These are phyloP conservation scores for Porcisia deanei DNA, from an alignment of 208 protist genomes.

Conservation along the genomic window DNA sequence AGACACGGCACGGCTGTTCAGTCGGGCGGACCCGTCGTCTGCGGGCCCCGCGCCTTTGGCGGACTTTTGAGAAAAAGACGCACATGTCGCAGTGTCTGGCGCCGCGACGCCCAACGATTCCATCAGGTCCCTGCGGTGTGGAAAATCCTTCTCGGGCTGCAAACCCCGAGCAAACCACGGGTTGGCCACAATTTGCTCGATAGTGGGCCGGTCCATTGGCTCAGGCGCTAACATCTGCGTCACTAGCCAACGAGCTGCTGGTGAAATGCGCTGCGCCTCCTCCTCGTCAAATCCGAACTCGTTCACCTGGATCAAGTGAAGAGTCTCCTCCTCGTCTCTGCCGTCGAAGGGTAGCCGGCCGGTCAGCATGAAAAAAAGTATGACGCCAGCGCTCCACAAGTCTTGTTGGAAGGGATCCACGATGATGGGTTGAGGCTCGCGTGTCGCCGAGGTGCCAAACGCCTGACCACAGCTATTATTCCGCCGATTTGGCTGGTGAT, in stretches of 20 bases:
- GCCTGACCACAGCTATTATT: background rate
- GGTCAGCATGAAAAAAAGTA: slow-evolving; percentile 95
- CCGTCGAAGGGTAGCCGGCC: slow-evolving; percentile 97
- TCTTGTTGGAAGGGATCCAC: slow-evolving; percentile 88
- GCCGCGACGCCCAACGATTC: slow-evolving; percentile 11
- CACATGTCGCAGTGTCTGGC: background rate
- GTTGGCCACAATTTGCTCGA: slow-evolving; percentile 85
- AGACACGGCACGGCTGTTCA: background rate
- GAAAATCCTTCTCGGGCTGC: slow-evolving; percentile 59
- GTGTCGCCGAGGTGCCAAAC: slow-evolving; percentile 1
- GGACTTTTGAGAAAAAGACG: slow-evolving; percentile 1
- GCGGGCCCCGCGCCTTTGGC: background rate
- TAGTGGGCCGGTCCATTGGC: slow-evolving; percentile 78
- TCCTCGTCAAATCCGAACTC: slow-evolving; percentile 68
- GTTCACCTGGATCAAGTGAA: slow-evolving; percentile 79
- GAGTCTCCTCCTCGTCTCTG: slow-evolving; percentile 93
- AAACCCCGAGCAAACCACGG: slow-evolving; percentile 84
- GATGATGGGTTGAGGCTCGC: slow-evolving; percentile 32
- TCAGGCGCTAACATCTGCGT: slow-evolving; percentile 79
- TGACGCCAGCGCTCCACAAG: slow-evolving; percentile 90
- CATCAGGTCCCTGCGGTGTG: slow-evolving; percentile 55
- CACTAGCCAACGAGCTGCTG: slow-evolving; percentile 57
- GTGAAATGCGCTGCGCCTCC: slow-evolving; percentile 71
- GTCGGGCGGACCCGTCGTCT: background rate
- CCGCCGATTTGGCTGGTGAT: background rate